phyloP scores from a whole-genome alignment of 2,329 filamentous ascomycete species.

The Colletotrichum sp. region DNA sequence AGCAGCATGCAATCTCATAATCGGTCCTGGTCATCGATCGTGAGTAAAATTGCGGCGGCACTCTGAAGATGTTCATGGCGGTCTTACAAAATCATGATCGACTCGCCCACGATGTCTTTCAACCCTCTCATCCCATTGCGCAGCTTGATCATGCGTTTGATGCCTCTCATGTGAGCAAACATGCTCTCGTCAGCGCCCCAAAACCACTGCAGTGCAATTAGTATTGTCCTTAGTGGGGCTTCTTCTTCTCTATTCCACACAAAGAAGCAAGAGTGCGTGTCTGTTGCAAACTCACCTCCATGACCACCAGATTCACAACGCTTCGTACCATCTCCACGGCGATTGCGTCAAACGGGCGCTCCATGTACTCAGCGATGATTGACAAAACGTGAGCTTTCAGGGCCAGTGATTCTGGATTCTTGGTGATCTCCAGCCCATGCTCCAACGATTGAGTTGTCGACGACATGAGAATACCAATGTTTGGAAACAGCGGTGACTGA shows the following conservation, averaged over 20 bases:
- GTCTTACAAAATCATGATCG: constrained; percentile 17
- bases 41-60: background rate
- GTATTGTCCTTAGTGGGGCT: background rate
- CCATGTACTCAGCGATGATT: constrained; percentile 30
- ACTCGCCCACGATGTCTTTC: constrained; percentile 29
- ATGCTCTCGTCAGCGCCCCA: constrained; percentile 32
- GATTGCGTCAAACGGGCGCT: constrained; percentile 21
- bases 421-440: constrained; percentile 21
- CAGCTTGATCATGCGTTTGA: constrained; percentile 31
- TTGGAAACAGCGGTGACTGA: constrained; percentile 33
- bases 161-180: constrained; percentile 33
- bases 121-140: constrained; percentile 29
- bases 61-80: background rate
- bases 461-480: constrained; percentile 33
- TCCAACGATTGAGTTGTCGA: constrained; percentile 31
- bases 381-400: constrained; percentile 29
- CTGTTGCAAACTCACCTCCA: constrained; percentile 26
- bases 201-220: constrained; percentile 17
- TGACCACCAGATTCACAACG: constrained; percentile 33
- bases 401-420: constrained; percentile 29
- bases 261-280: background rate
- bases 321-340: constrained; percentile 30
- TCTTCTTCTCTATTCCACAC: rapidly evolving
- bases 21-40: constrained; percentile 26
- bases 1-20: constrained; percentile 33